phyloP scores from a whole-genome alignment of 139 green algal genomes.

The Micractinium sp. region DNA sequence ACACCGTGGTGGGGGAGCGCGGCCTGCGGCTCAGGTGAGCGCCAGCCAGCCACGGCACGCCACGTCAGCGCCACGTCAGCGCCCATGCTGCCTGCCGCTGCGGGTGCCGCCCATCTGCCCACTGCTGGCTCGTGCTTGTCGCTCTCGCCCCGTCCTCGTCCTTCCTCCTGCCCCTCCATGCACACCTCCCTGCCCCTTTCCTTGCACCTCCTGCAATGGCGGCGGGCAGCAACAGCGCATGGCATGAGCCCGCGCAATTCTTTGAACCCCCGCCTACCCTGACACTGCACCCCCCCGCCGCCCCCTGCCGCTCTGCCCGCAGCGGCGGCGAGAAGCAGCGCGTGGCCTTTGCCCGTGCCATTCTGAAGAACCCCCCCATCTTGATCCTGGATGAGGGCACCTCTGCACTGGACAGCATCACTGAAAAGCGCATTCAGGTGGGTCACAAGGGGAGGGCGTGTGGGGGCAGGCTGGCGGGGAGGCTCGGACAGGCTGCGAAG shows the following conservation, averaged over 20 bases:
- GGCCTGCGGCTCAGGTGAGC: conserved; percentile 50
- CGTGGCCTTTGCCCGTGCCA: conserved; percentile 86
- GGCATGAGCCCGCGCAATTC: conserved; percentile 86
- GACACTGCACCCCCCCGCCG: background rate
- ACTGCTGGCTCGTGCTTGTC: background rate
- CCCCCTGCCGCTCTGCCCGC: background rate
- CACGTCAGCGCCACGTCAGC: no score
- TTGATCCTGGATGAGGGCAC: conserved; percentile 83
- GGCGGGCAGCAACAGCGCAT: conserved; percentile 88
- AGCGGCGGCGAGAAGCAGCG: conserved; percentile 87
- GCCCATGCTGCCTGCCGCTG: no score
- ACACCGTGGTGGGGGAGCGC: conserved; percentile 54
- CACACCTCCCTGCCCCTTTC: background rate
- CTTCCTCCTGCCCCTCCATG: background rate
- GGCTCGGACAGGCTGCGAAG: no score
- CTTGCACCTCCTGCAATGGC: background rate
- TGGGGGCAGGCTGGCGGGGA: background rate
- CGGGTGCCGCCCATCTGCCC: no score
- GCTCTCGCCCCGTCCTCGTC: no score
- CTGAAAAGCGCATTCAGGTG: conserved; percentile 59
- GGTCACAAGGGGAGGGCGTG: no score
- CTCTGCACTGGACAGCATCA: conserved; percentile 80
- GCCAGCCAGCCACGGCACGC: background rate
- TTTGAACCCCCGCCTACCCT: no score
- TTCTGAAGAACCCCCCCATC: conserved; percentile 79